Conservation (phyloP, 805 yeast genomes). For the Yarrowia sp. region DNA sequence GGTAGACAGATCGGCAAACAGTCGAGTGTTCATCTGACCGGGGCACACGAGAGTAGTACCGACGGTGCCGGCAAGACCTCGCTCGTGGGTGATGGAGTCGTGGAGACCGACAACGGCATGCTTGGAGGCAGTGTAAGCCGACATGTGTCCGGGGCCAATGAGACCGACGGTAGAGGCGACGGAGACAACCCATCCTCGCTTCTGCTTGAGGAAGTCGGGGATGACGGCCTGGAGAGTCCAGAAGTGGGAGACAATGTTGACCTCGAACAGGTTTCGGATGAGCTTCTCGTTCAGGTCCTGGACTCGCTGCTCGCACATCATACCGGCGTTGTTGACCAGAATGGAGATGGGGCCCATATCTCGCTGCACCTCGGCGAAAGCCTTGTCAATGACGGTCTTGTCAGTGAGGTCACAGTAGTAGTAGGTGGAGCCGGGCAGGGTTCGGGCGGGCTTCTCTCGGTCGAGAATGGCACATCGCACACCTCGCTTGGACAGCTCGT, state of each 20-base stretch:
- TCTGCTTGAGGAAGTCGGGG: constrained; percentile 57
- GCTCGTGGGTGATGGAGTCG: constrained; percentile 27
- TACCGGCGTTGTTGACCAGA: constrained; percentile 74
- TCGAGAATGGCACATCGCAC: constrained; percentile 65
- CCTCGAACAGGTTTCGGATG: constrained; percentile 55
- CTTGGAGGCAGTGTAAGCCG: constrained; percentile 26
- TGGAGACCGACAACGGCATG: constrained; percentile 26
- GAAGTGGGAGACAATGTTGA: constrained; percentile 65
- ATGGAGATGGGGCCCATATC: constrained; percentile 57
- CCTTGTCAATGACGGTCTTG: constrained; percentile 43
- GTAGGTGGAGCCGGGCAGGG: constrained; percentile 39
- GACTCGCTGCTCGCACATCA: constrained; percentile 56
- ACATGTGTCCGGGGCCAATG: constrained; percentile 24
- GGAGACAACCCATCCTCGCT: constrained; percentile 68
- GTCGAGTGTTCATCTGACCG: constrained; percentile 74
- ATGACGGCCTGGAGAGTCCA: constrained; percentile 62
- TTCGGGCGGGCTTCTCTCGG: constrained; percentile 44
- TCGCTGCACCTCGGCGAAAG: constrained; percentile 35
- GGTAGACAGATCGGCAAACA: constrained; percentile 72
- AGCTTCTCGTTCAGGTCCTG: constrained; percentile 53
- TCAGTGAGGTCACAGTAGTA: constrained; percentile 63
- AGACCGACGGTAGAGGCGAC: constrained; percentile 73
- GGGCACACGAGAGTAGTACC: constrained; percentile 59
- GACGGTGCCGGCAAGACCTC: constrained; percentile 7
- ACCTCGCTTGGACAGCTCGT: constrained; percentile 47